These are phyloP conservation scores for Alnus glutinosa DNA, from an alignment of 306 rosid genomes.

Conservation along the genomic window DNA sequence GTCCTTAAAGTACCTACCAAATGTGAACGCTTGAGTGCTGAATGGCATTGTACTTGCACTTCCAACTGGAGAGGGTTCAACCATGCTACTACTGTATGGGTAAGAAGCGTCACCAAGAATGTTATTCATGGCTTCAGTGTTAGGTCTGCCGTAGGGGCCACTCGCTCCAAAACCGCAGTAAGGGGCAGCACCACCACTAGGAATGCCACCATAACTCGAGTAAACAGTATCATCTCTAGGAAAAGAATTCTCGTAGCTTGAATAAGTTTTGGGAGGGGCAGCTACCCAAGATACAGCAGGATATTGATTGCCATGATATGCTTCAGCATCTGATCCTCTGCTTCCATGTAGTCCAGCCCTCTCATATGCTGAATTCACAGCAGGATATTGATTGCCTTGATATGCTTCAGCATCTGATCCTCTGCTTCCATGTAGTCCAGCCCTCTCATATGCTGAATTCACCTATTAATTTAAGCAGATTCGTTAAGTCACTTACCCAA, in stretches of 20 bases:
- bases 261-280: constrained; percentile 21
- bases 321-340: constrained; percentile 30
- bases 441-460: constrained; percentile 4
- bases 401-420: constrained; percentile 32
- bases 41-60: constrained; percentile 19
- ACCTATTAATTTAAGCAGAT: constrained; percentile 25
- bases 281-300: constrained; percentile 23
- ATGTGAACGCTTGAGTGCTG: not conserved
- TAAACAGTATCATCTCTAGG: constrained; percentile 25
- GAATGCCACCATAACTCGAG: constrained; percentile 14
- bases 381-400: constrained; percentile 31
- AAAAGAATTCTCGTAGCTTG: constrained; percentile 15
- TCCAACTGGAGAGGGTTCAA: constrained; percentile 25
- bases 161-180: constrained; percentile 11
- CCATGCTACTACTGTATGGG: constrained; percentile 25
- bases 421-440: constrained; percentile 19
- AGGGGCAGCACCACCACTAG: constrained; percentile 2
- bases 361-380: not conserved
- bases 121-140: not conserved
- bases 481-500: not conserved
- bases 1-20: constrained; percentile 14
- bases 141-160: constrained; percentile 23
- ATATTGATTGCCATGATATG: constrained; percentile 30
- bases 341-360: constrained; percentile 20
- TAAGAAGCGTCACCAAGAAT: constrained; percentile 14